Evolutionary conservation across 345 rosid species (phyloP).

Genomic region (Lepidium sativum): DNA sequence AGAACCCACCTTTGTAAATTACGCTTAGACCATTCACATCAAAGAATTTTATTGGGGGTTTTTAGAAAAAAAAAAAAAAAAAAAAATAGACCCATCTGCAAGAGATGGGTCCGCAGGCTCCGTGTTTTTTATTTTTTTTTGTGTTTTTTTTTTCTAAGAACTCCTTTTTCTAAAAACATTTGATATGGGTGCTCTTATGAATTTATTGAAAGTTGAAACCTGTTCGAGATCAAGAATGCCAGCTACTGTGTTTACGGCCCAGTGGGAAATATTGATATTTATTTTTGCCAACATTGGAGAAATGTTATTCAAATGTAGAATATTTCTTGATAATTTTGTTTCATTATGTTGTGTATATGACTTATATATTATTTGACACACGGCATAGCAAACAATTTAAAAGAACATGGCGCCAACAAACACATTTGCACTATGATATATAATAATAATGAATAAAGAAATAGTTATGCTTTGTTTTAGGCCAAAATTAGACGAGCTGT

Average conservation of each 20-base stretch:
- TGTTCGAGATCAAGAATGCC: too few relatives aligned
- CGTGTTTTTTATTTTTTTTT: too few relatives aligned
- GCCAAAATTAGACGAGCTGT: not conserved
- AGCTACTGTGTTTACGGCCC: not conserved
- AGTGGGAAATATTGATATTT: not conserved
- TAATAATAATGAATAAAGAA: too few relatives aligned
- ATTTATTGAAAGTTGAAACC: not conserved
- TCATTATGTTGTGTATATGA: not conserved
- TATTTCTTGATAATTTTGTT: not conserved
- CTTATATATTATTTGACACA: not conserved
- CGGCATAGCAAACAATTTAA: not conserved
- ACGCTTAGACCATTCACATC: too few relatives aligned
- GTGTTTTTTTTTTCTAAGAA: too few relatives aligned
- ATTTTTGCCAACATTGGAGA: not conserved
- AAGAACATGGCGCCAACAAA: slow-evolving; percentile 15
- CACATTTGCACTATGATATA: not conserved
- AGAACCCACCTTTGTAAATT: too few relatives aligned
- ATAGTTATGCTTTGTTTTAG: not conserved
- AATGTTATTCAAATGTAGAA: not conserved
- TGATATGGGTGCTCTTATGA: too few relatives aligned
- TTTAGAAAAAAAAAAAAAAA: too few relatives aligned
- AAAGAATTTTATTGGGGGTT: too few relatives aligned
- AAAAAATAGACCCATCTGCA: too few relatives aligned
- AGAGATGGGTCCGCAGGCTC: too few relatives aligned
- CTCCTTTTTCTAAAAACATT: too few relatives aligned